phyloP scores from a whole-genome alignment of 495 filamentous ascomycete species.

The Neurospora cerealis region DNA sequence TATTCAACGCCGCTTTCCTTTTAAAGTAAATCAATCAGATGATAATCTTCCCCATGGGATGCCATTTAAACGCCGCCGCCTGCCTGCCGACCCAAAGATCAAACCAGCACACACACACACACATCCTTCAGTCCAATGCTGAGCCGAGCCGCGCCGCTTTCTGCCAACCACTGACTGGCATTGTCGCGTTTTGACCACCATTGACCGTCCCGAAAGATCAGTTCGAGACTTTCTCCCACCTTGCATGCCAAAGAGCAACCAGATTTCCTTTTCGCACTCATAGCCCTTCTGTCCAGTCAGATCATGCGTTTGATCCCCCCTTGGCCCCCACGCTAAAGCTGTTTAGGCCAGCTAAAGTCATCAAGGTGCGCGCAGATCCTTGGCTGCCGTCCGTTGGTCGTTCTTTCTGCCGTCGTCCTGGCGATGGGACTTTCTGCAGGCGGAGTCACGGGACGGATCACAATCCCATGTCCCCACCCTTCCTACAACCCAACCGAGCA shows the following conservation, averaged over 20 bases:
- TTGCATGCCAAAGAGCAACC: neutral
- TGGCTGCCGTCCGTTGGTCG: neutral
- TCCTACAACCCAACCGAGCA: neutral
- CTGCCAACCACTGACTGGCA: neutral
- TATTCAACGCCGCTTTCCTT: neutral
- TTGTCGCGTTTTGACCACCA: too few relatives aligned
- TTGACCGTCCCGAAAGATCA: neutral
- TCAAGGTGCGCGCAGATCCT: neutral
- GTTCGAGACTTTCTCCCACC: neutral
- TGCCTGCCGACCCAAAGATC: neutral
- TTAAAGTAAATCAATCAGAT: neutral
- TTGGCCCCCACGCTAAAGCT: neutral
- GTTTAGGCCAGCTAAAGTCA: neutral
- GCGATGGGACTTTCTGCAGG: neutral
- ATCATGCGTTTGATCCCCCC: neutral
- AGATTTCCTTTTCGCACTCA: neutral
- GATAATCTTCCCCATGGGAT: neutral
- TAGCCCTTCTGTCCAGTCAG: neutral
- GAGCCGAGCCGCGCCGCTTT: neutral
- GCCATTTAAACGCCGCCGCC: neutral
- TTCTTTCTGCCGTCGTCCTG: neutral
- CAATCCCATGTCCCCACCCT: neutral
- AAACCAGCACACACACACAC: neutral
- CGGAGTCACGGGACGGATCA: neutral
- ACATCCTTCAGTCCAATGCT: neutral